phyloP scores from a whole-genome alignment of 2,329 filamentous ascomycete genomes.

The Cercospora sesami region DNA sequence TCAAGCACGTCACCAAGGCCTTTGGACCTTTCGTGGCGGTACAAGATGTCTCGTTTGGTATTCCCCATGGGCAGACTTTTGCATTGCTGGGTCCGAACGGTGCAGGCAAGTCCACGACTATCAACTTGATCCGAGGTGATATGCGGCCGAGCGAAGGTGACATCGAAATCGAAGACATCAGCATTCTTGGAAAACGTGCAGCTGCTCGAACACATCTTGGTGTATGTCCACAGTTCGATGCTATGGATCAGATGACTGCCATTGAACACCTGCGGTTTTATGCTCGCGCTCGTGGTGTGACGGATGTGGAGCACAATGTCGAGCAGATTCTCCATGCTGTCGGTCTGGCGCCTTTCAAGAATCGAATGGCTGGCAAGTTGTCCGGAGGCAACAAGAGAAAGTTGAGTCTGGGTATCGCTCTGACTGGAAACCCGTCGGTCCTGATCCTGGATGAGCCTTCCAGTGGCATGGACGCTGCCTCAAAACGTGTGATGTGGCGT shows the following conservation, averaged over 20 bases:
- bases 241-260: conserved; percentile 88
- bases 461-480: conserved; percentile 84
- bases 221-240: conserved; percentile 77
- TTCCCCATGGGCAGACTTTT: conserved; percentile 79
- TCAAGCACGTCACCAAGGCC: conserved; percentile 75
- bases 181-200: conserved; percentile 70
- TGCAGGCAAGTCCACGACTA: conserved; percentile 87
- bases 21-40: conserved; percentile 77
- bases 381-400: conserved; percentile 95
- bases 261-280: conserved; percentile 86
- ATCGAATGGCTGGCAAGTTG: conserved; percentile 74
- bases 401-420: conserved; percentile 79
- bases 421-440: conserved; percentile 89
- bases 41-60: conserved; percentile 79
- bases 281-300: conserved; percentile 76
- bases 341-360: conserved; percentile 68
- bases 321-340: conserved; percentile 76
- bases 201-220: conserved; percentile 75
- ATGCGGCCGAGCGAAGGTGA: conserved; percentile 67
- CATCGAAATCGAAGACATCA: conserved; percentile 79
- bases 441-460: conserved; percentile 86
- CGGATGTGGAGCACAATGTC: conserved; percentile 75
- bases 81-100: conserved; percentile 88
- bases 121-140: conserved; percentile 87
- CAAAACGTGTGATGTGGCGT: conserved; percentile 91